A percentile compares a stretch with the other conserved stretches of the same genome.
Conservation (phyloP, 768 basidiomycete species). For the Auriscalpium vulgare region DNA sequence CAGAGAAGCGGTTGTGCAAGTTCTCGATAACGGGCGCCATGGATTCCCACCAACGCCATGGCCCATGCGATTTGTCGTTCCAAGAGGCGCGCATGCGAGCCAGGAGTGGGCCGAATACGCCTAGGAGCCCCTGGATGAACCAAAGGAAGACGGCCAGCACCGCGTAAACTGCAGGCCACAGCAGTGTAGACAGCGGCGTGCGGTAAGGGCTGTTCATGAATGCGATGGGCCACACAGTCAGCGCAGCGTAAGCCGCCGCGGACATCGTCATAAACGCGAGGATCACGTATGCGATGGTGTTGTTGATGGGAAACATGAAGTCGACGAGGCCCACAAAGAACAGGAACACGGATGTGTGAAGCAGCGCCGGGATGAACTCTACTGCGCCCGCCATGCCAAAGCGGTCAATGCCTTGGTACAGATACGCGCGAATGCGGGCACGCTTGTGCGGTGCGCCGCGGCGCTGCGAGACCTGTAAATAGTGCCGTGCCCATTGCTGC, state of each 20-base stretch:
- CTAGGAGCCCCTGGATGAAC: not conserved
- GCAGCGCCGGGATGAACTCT: conserved; percentile 11
- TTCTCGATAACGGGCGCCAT: not conserved
- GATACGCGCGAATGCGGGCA: conserved; percentile 9
- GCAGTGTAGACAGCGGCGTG: conserved; percentile 4
- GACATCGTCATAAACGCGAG: not conserved
- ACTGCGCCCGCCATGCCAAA: conserved; percentile 4
- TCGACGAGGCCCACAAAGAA: conserved; percentile 9
- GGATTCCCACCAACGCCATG: not conserved
- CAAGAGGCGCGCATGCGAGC: not conserved
- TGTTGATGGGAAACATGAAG: conserved; percentile 8
- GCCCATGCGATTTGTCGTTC: not conserved
- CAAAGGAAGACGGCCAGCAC: not conserved
- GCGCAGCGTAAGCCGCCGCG: not conserved
- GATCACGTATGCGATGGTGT: conserved; percentile 2
- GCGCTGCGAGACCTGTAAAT: conserved; percentile 3
- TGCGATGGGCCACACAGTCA: conserved; percentile 7
- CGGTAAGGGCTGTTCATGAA: conserved; percentile 9
- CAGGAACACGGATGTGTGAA: conserved; percentile 10
- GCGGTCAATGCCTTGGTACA: conserved; percentile 4
- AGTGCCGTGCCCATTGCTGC: conserved; percentile 12
- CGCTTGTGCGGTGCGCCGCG: conserved; percentile 6
- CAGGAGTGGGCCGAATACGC: not conserved
- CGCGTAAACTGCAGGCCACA: not conserved
- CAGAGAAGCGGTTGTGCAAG: not conserved